A percentile compares a stretch with the other conserved stretches of the same genome.
Conservation (phyloP, 371 early-diverging fungal genomes). For the Mortierella sp. region DNA sequence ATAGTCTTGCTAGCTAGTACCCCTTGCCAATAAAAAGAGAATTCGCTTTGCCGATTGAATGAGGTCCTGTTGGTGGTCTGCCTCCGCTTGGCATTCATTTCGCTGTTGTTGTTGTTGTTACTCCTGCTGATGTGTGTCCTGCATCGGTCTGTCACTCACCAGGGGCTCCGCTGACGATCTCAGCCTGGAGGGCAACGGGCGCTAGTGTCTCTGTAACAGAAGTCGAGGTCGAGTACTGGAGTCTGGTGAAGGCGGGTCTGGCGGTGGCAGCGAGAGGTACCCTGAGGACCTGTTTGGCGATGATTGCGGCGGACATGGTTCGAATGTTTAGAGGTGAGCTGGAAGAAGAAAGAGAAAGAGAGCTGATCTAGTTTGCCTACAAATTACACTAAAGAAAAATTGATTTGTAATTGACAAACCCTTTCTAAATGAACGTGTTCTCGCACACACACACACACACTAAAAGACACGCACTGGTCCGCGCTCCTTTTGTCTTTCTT, state of each 20-base stretch:
- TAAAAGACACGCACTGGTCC: neutral
- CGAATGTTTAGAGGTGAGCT: neutral
- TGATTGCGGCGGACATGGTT: slow-evolving; percentile 31
- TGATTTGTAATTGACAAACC: neutral
- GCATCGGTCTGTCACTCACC: slow-evolving; percentile 26
- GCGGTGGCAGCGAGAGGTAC: slow-evolving; percentile 30
- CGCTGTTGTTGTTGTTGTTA: neutral
- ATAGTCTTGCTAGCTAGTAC: neutral
- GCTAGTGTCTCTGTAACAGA: slow-evolving; percentile 44
- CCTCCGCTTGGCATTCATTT: neutral
- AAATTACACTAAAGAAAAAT: neutral
- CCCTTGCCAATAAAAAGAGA: neutral
- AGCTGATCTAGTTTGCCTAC: neutral
- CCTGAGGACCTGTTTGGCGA: slow-evolving; percentile 42
- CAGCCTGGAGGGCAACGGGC: slow-evolving; percentile 44
- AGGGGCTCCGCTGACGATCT: slow-evolving; percentile 57
- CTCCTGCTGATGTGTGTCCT: neutral
- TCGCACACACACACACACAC: neutral
- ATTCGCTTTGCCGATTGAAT: neutral
- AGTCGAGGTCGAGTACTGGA: slow-evolving; percentile 36
- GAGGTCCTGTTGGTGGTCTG: neutral
- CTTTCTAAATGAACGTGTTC: slow-evolving; percentile 14
- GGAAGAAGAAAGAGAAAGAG: neutral
- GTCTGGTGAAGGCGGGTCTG: slow-evolving; percentile 24
- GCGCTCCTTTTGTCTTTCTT: neutral